phyloP scores from a whole-genome alignment of 208 protist species.

The Leishmania turanica region DNA sequence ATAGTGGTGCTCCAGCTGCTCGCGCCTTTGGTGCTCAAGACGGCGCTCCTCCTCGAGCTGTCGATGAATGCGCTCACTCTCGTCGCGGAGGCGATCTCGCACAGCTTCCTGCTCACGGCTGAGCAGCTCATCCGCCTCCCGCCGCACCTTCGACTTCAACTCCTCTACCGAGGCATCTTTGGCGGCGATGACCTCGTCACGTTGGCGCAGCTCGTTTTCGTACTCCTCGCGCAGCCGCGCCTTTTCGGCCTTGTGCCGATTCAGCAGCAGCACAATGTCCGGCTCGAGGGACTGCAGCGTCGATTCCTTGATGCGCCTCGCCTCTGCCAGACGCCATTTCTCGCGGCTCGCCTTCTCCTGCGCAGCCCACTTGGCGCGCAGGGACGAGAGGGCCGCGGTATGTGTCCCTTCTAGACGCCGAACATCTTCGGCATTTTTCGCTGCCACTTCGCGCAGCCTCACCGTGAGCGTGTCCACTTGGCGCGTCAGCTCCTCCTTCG shows the following conservation, averaged over 20 bases:
- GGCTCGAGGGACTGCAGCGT: slow-evolving; percentile 92
- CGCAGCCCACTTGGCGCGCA: slow-evolving; percentile 75
- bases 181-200: slow-evolving; percentile 76
- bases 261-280: slow-evolving; percentile 92
- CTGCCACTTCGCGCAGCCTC: slow-evolving; percentile 56
- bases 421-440: slow-evolving; percentile 51
- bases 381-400: slow-evolving; percentile 55
- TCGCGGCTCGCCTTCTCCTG: slow-evolving; percentile 81
- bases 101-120: slow-evolving; percentile 62
- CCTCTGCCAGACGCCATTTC: slow-evolving; percentile 86
- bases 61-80: slow-evolving; percentile 59
- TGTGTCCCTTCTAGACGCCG: slow-evolving; percentile 67
- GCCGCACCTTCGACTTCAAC: slow-evolving; percentile 54
- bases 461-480: slow-evolving; percentile 63
- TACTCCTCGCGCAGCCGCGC: slow-evolving; percentile 87
- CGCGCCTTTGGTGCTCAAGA: slow-evolving; percentile 43
- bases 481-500: slow-evolving; percentile 53
- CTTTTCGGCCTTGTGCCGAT: slow-evolving; percentile 92
- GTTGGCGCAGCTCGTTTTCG: slow-evolving; percentile 82
- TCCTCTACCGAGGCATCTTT: slow-evolving; percentile 82
- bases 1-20: slow-evolving; percentile 69
- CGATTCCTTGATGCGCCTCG: slow-evolving; percentile 89
- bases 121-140: slow-evolving; percentile 61
- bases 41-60: slow-evolving; percentile 70
- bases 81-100: slow-evolving; percentile 55